Conservation (phyloP, 345 rosid species). For the Eucalyptus tenuipes region DNA sequence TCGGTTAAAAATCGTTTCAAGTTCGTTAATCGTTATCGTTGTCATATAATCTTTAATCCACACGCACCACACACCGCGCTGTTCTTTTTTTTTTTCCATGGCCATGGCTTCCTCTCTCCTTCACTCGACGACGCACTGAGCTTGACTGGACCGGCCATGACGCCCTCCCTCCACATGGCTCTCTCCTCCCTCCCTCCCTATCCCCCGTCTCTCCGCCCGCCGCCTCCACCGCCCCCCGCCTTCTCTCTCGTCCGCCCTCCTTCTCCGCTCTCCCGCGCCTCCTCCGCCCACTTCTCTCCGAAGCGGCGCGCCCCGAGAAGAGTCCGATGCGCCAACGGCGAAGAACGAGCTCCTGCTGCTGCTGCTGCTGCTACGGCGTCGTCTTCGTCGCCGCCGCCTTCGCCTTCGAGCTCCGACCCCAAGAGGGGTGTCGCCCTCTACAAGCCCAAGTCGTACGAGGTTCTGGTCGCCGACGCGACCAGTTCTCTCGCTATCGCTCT, state of each 20-base stretch:
- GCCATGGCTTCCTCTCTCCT: neutral
- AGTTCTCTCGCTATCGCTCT: conserved; percentile 63
- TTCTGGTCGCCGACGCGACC: conserved; percentile 71
- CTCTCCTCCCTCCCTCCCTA: neutral
- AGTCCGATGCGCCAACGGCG: neutral
- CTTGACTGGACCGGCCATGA: conserved; percentile 1
- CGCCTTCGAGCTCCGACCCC: conserved; percentile 9
- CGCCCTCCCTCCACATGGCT: neutral
- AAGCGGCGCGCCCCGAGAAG: neutral
- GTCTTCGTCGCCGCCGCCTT: neutral
- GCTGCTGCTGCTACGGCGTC: neutral
- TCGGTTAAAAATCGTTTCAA: neutral
- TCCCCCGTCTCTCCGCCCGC: neutral
- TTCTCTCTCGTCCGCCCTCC: neutral
- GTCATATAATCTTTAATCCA: neutral
- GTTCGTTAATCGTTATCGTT: neutral
- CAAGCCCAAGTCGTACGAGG: conserved; percentile 87
- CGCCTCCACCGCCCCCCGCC: neutral
- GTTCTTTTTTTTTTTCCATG: neutral
- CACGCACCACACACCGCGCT: neutral
- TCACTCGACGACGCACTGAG: neutral
- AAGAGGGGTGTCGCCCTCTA: conserved; percentile 65
- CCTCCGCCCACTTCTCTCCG: neutral
- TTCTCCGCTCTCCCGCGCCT: neutral
- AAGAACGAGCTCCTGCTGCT: neutral